Percentiles rank a stretch among this genome's conserved stretches.
Conservation (phyloP, 768 basidiomycete genomes). For the button mushroom (Agaricus bisporus) region DNA sequence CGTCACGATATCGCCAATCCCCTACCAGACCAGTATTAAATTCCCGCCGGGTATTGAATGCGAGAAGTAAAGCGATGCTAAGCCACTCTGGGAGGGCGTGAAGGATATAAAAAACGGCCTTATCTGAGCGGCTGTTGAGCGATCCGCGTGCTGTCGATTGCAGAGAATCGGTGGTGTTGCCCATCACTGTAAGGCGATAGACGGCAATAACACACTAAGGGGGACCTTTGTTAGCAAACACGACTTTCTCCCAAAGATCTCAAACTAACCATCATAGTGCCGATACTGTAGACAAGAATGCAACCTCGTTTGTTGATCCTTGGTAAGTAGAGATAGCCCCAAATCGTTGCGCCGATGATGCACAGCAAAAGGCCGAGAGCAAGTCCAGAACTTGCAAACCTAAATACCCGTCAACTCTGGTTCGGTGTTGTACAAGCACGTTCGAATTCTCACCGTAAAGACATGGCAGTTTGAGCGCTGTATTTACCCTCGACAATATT, state of each 20-base stretch:
- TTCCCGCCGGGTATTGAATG: slow-evolving; percentile 24
- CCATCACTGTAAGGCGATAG: slow-evolving; percentile 19
- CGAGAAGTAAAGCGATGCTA: slow-evolving; percentile 21
- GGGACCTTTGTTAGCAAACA: no score
- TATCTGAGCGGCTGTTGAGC: slow-evolving; percentile 27
- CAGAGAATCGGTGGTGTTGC: slow-evolving; percentile 25
- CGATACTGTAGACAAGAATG: slow-evolving; percentile 16
- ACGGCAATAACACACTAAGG: slow-evolving; percentile 25
- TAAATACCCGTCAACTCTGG: neutral
- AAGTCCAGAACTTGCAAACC: slow-evolving; percentile 17
- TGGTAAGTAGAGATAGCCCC: neutral
- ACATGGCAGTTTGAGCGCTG: slow-evolving; percentile 15
- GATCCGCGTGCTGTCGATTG: slow-evolving; percentile 23
- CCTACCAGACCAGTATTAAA: slow-evolving; percentile 28
- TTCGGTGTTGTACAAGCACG: neutral
- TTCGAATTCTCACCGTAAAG: slow-evolving; percentile 15
- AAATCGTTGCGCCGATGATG: slow-evolving; percentile 1
- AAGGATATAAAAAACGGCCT: slow-evolving; percentile 37
- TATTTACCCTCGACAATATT: slow-evolving; percentile 14
- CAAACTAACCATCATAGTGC: slow-evolving; percentile 24
- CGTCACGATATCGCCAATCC: slow-evolving; percentile 25
- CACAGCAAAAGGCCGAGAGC: slow-evolving; percentile 10
- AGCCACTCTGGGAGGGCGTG: slow-evolving; percentile 42
- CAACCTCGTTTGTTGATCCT: slow-evolving; percentile 16
- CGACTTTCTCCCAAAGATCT: slow-evolving; percentile 7